Evolutionary conservation across 2,329 filamentous ascomycete species (phyloP).

Genomic region (Nigrograna mackinnonii): DNA sequence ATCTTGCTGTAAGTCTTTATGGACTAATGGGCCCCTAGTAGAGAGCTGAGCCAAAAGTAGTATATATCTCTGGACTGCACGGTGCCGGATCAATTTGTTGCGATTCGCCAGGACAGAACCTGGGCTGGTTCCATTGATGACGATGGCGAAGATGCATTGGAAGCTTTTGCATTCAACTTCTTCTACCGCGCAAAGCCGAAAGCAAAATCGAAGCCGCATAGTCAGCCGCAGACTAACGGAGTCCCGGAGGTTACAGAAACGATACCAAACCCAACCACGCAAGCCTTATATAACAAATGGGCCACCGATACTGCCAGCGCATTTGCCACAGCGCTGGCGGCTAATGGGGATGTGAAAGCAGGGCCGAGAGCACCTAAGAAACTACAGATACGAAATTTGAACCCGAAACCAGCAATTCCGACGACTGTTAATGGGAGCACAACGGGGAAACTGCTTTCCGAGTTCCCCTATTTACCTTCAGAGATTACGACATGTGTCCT

Average conservation of each 20-base stretch:
- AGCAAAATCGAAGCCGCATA: conserved; percentile 16
- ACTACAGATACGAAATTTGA: conserved; percentile 32
- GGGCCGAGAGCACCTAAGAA: conserved; percentile 17
- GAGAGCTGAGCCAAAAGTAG: conserved; percentile 1
- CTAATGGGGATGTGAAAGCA: conserved; percentile 9
- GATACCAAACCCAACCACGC: conserved; percentile 19
- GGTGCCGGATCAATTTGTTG: conserved; percentile 36
- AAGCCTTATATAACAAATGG: conserved; percentile 35
- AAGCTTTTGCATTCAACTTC: conserved; percentile 33
- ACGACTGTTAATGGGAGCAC: conserved; percentile 39
- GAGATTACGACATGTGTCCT: conserved; percentile 24
- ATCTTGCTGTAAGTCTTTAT: conserved; percentile 19
- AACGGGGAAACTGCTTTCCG: conserved; percentile 18
- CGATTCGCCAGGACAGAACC: conserved; percentile 34
- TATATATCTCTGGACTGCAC: conserved; percentile 35
- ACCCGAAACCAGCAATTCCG: conserved; percentile 34
- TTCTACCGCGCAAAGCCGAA: conserved; percentile 22
- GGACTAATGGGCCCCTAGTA: background rate
- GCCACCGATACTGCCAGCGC: conserved; percentile 24
- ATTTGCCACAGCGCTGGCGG: conserved; percentile 30
- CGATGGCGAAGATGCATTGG: conserved; percentile 33
- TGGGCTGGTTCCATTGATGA: conserved; percentile 41
- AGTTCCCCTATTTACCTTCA: conserved; percentile 34
- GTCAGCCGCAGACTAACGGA: conserved; percentile 1
- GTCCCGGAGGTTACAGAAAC: conserved; percentile 4